Evolutionary conservation across 495 filamentous ascomycete genomes (phyloP), one percentile per base, ranked within the genome.

Genomic region (Poronia punctata): DNA sequence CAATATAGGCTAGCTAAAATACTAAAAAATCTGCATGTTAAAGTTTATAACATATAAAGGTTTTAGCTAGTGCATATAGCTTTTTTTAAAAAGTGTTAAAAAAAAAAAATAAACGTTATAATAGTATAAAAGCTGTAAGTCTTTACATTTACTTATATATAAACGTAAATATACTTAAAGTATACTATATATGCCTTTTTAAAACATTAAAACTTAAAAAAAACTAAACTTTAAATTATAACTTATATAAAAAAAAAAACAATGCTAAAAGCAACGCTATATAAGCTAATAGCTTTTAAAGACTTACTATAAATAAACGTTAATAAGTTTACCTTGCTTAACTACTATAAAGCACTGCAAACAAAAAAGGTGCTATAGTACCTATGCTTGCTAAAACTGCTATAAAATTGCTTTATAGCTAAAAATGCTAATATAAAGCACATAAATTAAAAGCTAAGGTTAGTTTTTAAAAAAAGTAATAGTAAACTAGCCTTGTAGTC

Each of bases 11-110:
- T n/a, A n/a, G n/a, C n/a, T n/a, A n/a, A n/a, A 12, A 21, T 12
- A 40, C 22, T 16, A 31, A 26, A 40, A 40, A 24, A 4, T 40
- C 8, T 25, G 29, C n/a, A 17, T 17, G n/a, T 31, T 31, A 17
- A 31, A 17, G 18, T 9, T 15, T 31, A 15, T 17, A 31, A 31
- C 14, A 17, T 31, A 17, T 17, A 31, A 17, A 31, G 29, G 29
- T 12, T 11, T 15, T 17, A 15, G n/a, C 29, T 17, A 3, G 29
- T 31, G 7, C 29, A 31, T 17, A 17, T 15, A 2, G 5, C 29
- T 17, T 31, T 31, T 17, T 15, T 31, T 12, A 12, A 31, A 15
- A 31, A 31, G 14, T 31, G 29, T 17, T 31, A 17, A 17, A 17
- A 31, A 17, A 17, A 31, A 31, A 17, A 17, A 15, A 17, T 31